Percentiles rank a stretch among this genome's conserved stretches.
Evolutionary conservation across 2,329 filamentous ascomycete genomes (phyloP).

Genomic region (Trichoderma gracile): DNA sequence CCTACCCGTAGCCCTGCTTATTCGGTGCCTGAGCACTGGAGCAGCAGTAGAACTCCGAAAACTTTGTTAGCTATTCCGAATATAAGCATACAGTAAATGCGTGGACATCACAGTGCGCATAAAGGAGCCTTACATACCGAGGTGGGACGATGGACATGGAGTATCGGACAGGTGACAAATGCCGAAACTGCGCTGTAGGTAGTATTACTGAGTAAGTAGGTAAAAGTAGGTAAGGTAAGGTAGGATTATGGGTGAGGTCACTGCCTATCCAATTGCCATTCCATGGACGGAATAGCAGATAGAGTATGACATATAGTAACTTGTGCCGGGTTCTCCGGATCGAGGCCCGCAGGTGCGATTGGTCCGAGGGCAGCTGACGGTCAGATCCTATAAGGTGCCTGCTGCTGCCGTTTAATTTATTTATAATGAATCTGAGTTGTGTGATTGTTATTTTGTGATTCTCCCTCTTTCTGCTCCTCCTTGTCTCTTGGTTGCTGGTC

Average conservation of each 20-base stretch:
- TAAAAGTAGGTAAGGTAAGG: too few relatives aligned
- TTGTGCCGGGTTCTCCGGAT: conserved; percentile 17
- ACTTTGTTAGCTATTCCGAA: neutral
- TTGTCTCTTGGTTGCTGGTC: neutral
- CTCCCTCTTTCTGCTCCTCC: neutral
- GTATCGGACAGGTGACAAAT: conserved; percentile 2
- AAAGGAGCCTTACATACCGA: conserved; percentile 1
- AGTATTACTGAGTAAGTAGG: too few relatives aligned
- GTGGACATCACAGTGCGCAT: neutral
- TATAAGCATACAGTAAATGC: conserved; percentile 15
- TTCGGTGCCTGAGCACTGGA: too few relatives aligned
- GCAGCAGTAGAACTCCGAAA: neutral
- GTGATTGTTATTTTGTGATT: neutral
- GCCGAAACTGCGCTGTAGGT: neutral
- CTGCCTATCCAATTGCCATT: neutral
- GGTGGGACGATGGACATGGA: neutral
- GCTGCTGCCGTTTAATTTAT: neutral
- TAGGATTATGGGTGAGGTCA: neutral
- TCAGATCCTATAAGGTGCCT: neutral
- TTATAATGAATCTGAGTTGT: neutral
- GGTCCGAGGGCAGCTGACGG: neutral
- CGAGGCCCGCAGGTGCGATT: conserved; percentile 11
- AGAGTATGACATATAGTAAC: too few relatives aligned
- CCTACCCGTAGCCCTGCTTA: too few relatives aligned
- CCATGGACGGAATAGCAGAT: too few relatives aligned